Evolutionary conservation across 2,329 filamentous ascomycete species (phyloP).

Genomic region (Sclerotinia glacialis): DNA sequence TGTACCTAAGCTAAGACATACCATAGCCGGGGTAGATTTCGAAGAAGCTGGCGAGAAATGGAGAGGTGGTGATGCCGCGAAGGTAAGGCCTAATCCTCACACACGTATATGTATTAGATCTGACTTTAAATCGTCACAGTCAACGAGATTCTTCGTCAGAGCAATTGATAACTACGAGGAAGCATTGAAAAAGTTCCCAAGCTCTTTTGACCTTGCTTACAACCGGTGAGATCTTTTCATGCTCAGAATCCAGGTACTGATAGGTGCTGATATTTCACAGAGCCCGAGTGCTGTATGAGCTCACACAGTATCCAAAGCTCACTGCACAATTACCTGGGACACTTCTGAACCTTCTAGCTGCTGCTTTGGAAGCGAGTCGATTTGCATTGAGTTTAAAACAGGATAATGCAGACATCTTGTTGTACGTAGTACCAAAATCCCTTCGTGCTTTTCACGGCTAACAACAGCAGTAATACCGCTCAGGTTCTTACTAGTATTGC

Average conservation of each 20-base stretch:
- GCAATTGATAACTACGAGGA: slow-evolving; percentile 65
- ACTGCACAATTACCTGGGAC: slow-evolving; percentile 55
- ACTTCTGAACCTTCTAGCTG: slow-evolving; percentile 53
- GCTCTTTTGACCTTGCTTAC: slow-evolving; percentile 68
- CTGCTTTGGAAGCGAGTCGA: slow-evolving; percentile 62
- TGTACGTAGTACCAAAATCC: slow-evolving; percentile 40
- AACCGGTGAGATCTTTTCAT: slow-evolving; percentile 56
- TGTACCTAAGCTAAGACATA: slow-evolving; percentile 21
- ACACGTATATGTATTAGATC: neutral
- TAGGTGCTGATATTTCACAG: slow-evolving; percentile 41
- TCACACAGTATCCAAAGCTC: slow-evolving; percentile 64
- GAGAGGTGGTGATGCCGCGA: slow-evolving; percentile 66
- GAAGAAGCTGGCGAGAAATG: slow-evolving; percentile 75
- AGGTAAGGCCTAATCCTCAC: slow-evolving; percentile 39
- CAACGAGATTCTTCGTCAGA: slow-evolving; percentile 54
- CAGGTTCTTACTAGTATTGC: slow-evolving; percentile 66
- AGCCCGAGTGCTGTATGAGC: slow-evolving; percentile 66
- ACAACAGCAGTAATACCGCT: slow-evolving; percentile 54
- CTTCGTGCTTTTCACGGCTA: slow-evolving; percentile 18
- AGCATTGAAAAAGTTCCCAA: slow-evolving; percentile 58
- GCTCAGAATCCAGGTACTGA: slow-evolving; percentile 1
- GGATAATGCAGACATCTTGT: slow-evolving; percentile 64
- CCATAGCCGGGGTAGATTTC: slow-evolving; percentile 59
- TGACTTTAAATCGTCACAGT: slow-evolving; percentile 31
- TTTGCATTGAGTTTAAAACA: slow-evolving; percentile 58